phyloP scores from a whole-genome alignment of 1,284 basidiomycete genomes.

The Trametes versicolor region DNA sequence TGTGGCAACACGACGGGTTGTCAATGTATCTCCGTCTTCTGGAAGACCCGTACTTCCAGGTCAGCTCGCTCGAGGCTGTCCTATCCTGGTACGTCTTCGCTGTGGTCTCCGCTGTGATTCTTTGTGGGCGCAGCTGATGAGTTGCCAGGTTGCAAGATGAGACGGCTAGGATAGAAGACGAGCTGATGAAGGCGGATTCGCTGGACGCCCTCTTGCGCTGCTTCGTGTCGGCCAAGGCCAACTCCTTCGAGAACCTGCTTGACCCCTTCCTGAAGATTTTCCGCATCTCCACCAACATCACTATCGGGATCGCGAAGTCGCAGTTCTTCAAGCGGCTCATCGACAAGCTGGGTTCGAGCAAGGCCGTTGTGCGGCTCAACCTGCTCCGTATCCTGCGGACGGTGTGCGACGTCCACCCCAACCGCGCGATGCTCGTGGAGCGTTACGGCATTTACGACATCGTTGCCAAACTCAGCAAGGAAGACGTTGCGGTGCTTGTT shows the following conservation, averaged over 20 bases:
- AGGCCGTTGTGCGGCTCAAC: constrained; percentile 91
- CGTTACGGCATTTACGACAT: constrained; percentile 82
- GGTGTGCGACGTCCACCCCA: constrained; percentile 90
- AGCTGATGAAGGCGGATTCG: constrained; percentile 75
- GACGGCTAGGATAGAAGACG: constrained; percentile 92
- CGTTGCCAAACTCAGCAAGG: constrained; percentile 80
- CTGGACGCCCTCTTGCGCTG: constrained; percentile 82
- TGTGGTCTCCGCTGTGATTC: constrained; percentile 34
- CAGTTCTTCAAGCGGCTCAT: constrained; percentile 89
- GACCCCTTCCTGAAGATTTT: constrained; percentile 94
- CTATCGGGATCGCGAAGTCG: constrained; percentile 82
- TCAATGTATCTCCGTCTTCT: constrained; percentile 86
- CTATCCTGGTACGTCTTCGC: constrained; percentile 79
- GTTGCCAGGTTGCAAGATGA: constrained; percentile 89
- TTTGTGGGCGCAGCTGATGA: constrained; percentile 4
- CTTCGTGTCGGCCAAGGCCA: constrained; percentile 89
- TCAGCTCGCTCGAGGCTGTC: constrained; percentile 91
- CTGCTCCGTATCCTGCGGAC: constrained; percentile 87
- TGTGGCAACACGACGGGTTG: constrained; percentile 92
- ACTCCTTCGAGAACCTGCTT: constrained; percentile 94
- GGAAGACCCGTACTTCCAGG: constrained; percentile 95
- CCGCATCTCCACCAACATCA: constrained; percentile 80
- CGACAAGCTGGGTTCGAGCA: constrained; percentile 83
- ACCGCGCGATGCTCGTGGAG: constrained; percentile 83
- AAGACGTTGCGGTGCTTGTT: constrained; percentile 91